Conservation (phyloP, 148 eudicot species). For the Cornus kousa region DNA sequence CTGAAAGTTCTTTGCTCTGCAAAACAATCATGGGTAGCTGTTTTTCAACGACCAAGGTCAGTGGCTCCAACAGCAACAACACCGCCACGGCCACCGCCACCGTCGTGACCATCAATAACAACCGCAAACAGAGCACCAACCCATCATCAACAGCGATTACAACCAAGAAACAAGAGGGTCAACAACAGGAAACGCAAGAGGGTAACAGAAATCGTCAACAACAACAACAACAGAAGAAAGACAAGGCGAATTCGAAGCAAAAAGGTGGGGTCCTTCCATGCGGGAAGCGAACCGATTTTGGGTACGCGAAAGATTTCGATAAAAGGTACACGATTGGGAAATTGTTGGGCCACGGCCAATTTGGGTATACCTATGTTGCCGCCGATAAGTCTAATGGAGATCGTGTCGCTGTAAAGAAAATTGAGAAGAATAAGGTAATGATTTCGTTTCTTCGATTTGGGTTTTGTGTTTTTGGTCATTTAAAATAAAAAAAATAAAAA, state of each 20-base stretch:
- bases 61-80: slow-evolving; percentile 59
- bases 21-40: slow-evolving; percentile 58
- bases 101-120: slow-evolving; percentile 1
- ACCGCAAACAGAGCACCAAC: slow-evolving; percentile 10
- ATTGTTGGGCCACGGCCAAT: slow-evolving; percentile 96
- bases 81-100: slow-evolving; percentile 18
- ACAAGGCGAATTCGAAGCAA: slow-evolving; percentile 21
- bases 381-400: slow-evolving; percentile 67
- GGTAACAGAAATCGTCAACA: slow-evolving; percentile 17
- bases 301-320: slow-evolving; percentile 80
- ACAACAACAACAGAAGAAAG: slow-evolving; percentile 10
- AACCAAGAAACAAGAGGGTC: slow-evolving; percentile 21
- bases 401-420: slow-evolving; percentile 95
- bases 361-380: slow-evolving; percentile 94
- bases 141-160: slow-evolving; percentile 10
- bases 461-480: not conserved
- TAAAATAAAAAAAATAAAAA: too few relatives aligned
- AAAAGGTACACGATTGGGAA: slow-evolving; percentile 65
- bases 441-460: not conserved
- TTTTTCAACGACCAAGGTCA: slow-evolving; percentile 52
- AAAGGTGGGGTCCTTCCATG: slow-evolving; percentile 42
- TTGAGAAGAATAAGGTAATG: slow-evolving; percentile 84
- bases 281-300: slow-evolving; percentile 89
- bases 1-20: not conserved
- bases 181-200: slow-evolving; percentile 15